Evolutionary conservation across 2,329 filamentous ascomycete genomes (phyloP).

Genomic region (Fusarium scirpi): DNA sequence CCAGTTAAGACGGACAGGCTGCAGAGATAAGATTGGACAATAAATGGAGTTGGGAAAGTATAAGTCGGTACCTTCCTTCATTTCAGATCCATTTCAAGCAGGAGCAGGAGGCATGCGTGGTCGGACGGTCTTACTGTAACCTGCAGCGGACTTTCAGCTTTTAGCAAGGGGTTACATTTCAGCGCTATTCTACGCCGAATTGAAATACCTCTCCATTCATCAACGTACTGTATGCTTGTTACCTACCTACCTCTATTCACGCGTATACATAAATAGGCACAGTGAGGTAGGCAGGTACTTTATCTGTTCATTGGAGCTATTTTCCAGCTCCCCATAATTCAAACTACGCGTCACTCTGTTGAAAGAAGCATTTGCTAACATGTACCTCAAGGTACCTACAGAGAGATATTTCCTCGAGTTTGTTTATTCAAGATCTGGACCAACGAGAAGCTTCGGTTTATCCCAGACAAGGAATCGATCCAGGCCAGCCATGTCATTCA

Average conservation of each 20-base stretch:
- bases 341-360: neutral
- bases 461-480: neutral
- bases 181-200: slow-evolving; percentile 31
- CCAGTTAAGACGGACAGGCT: slow-evolving; percentile 5
- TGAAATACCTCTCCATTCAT: neutral
- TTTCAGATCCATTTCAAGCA: slow-evolving; percentile 7
- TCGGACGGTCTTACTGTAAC: slow-evolving; percentile 1
- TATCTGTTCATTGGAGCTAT: neutral
- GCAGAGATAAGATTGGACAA: neutral
- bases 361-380: neutral
- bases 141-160: slow-evolving; percentile 1
- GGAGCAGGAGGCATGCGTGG: slow-evolving; percentile 3
- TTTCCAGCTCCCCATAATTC: neutral
- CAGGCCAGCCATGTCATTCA: neutral
- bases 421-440: neutral
- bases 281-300: neutral
- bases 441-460: neutral
- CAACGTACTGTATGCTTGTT: neutral
- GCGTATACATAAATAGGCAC: neutral
- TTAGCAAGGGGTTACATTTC: slow-evolving; percentile 23
- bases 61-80: slow-evolving; percentile 23
- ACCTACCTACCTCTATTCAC: neutral
- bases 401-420: neutral
- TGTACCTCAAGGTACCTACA: neutral
- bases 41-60: slow-evolving; percentile 21